Evolutionary conservation across 805 yeast species (phyloP), one percentile per base, ranked within the genome.

Genomic region (Pichia gijzeniarum): DNA sequence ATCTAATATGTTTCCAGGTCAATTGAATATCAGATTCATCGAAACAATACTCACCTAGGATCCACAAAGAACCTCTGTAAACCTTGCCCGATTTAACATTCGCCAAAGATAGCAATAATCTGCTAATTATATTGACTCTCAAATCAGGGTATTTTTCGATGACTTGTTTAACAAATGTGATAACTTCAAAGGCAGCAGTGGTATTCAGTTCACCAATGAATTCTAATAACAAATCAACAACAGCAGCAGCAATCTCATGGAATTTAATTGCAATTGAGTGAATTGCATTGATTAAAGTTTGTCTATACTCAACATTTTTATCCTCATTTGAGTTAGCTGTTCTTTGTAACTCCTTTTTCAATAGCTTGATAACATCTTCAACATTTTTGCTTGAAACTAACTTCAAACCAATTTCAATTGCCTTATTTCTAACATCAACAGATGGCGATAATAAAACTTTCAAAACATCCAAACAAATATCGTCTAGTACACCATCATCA

Each of bases 21-120:
- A 73, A 75, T 62, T 84, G 85, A 50, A 93, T 80, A 43, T 84
- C 84, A 21, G 72, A 64, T 52, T 82, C 88, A 43, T 81, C 82
- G 38, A 75, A 58, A 34, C 90, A 72, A 64, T 89, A 93, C 67
- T 95, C 99, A 65, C 99, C 99, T 56, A 93, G 68, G 41, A 93
- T 82, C 99, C 99, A 93, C 49, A 95, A 71, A 0, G 95, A 88
- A 27, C 96, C 95, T 53, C 98, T 81, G 69, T 80, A 85, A 10
- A 93, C 96, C 58, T 89, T 89, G 12, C 96, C 95, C 48, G 93
- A 82, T 61, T 80, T 85, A 41, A 87, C 81, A 20, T 71, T 70
- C 22, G 78, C 78, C 59, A 93, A 71, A 13, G 87, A 70, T 8
- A 57, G 56, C 37, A 88, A 65, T 49, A 93, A 76, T 54, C 83